These are phyloP conservation scores for Pythium volutum DNA, from an alignment of 352 stramenopile genomes.

Conservation along the genomic window DNA sequence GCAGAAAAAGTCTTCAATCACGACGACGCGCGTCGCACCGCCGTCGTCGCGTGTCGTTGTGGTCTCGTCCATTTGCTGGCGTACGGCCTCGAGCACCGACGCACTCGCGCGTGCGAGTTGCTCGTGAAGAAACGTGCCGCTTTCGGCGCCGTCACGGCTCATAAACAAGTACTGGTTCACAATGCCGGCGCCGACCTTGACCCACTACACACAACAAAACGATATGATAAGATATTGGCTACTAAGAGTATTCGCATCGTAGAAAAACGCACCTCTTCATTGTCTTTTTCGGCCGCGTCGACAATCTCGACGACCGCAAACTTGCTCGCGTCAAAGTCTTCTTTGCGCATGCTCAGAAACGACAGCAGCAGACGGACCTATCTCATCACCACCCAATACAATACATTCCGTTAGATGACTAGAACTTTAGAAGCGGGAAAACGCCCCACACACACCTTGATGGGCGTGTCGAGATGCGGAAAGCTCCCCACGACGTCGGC, in stretches of 20 bases:
- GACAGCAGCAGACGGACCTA: constrained; percentile 56
- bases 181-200: constrained; percentile 53
- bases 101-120: constrained; percentile 43
- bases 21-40: neutral
- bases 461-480: constrained; percentile 51
- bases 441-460: no score
- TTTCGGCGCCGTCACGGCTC: constrained; percentile 30
- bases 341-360: constrained; percentile 56
- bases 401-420: no score
- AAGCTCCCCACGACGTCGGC: constrained; percentile 58
- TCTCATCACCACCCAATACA: no score
- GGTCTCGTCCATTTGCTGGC: neutral
- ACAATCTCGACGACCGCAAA: constrained; percentile 51
- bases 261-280: constrained; percentile 36
- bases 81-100: constrained; percentile 43
- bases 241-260: neutral
- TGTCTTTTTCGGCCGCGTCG: constrained; percentile 49
- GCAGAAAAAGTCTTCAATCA: constrained; percentile 57
- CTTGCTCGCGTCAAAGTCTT: constrained; percentile 50
- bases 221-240: neutral
- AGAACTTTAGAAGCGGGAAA: no score
- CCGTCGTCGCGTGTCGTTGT: constrained; percentile 13
- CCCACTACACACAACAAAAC: constrained; percentile 37
- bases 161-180: constrained; percentile 73
- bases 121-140: constrained; percentile 64